Base-by-base conservation (phyloP, 305 asterid genomes). In the Rubia occidens region DNA sequence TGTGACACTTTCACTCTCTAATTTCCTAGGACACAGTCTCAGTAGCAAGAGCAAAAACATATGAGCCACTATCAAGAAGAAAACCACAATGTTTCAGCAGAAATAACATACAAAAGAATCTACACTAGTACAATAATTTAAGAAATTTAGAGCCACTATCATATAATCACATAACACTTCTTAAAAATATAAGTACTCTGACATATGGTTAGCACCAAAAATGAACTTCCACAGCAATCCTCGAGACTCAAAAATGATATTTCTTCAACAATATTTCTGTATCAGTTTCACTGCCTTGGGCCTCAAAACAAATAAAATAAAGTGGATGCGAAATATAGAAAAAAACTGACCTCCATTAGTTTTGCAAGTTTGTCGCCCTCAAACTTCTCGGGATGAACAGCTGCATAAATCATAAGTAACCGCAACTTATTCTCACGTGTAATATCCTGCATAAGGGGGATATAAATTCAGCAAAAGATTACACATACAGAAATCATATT, bases 341-440 rank as follows among this genome's bases (percentile, higher is more conserved):
- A 58, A 67, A 56, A 71, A 74, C 83, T 63, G 70, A 91, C 99
- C 96, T 95, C 98, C 96, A 91, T 81, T 40, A 95, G 74, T 80
- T 95, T 88, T 69, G 88, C 82, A 76, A 95, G 82, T 83, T 86
- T 89, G 75, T 77, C 96, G 72, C 88, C 88, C 75, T 89, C 99
- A 72, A 91, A 88, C 85, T 91, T 94, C 83, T 91, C 96, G 71
- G 99, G 99, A 82, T 89, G 80, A 72, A 81, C 80, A 54, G 97
- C 90, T 44, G 95, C 99, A 87, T 95, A 95, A 72, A 95, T 89
- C 99, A 95, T 95, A 86, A 95, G 80, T 68, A 95, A 78, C 64
- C 98, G 89, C 85, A 95, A 71, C 85, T 91, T 95, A 82, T 78
- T 79, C 81, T 95, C 99, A 74, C 85, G 91, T 3, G 96, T 79